Conservation (phyloP, 2,329 filamentous ascomycete species). For the Aureobasidium lini region DNA sequence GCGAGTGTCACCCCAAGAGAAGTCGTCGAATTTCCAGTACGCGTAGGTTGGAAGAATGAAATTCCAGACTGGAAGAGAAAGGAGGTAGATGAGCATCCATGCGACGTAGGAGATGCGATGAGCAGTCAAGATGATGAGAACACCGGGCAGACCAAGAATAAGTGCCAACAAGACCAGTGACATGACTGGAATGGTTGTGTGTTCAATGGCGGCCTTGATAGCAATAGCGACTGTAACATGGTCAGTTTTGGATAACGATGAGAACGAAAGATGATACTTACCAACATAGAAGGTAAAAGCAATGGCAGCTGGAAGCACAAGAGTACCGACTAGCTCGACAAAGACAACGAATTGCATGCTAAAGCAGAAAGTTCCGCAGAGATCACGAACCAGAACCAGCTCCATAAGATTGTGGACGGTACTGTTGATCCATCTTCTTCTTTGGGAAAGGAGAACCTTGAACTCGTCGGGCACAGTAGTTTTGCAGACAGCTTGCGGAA, state of each 20-base stretch:
- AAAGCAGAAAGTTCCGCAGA: conserved; percentile 98
- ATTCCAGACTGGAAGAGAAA: conserved; percentile 95
- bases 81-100: conserved; percentile 95
- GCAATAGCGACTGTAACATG: conserved; percentile 64
- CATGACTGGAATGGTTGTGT: conserved; percentile 66
- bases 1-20: conserved; percentile 96
- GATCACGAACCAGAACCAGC: conserved; percentile 84
- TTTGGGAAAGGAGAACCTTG: conserved; percentile 84
- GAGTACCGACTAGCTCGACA: conserved; percentile 86
- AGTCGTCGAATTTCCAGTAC: conserved; percentile 99
- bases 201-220: conserved; percentile 56
- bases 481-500: conserved; percentile 97
- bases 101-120: conserved; percentile 85
- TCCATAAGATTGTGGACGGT: conserved; percentile 99
- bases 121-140: conserved; percentile 88
- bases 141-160: conserved; percentile 85
- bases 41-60: conserved; percentile 89
- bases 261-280: conserved; percentile 43
- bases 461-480: conserved; percentile 93
- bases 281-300: conserved; percentile 93
- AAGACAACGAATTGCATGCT: conserved; percentile 99
- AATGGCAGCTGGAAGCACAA: conserved; percentile 92
- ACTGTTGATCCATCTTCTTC: conserved; percentile 98
- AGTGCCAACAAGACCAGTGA: conserved; percentile 81
- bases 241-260: conserved; percentile 23